These are phyloP conservation scores for Barnettozyma siamensis DNA, from an alignment of 805 yeast species.

Conservation along the genomic window DNA sequence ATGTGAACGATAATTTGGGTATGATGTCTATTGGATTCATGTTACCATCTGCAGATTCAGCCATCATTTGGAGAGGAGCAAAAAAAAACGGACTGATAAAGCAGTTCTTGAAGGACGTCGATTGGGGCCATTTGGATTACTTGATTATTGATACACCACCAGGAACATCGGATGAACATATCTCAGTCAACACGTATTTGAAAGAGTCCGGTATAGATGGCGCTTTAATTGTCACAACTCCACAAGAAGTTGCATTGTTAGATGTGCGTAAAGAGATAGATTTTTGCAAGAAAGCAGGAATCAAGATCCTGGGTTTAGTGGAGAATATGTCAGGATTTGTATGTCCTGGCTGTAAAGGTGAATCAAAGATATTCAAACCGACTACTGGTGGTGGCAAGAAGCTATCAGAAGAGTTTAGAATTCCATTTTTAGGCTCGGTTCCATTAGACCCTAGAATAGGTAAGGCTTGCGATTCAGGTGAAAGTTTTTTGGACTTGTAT, in stretches of 20 bases:
- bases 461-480: slow-evolving; percentile 79
- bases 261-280: slow-evolving; percentile 96
- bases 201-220: slow-evolving; percentile 93
- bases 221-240: slow-evolving; percentile 91
- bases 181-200: slow-evolving; percentile 81
- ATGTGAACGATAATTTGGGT: slow-evolving; percentile 90
- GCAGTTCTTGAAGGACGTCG: slow-evolving; percentile 89
- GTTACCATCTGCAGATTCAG: slow-evolving; percentile 90
- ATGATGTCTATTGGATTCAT: slow-evolving; percentile 93
- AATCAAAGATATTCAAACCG: slow-evolving; percentile 84
- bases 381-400: slow-evolving; percentile 96
- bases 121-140: slow-evolving; percentile 89
- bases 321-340: slow-evolving; percentile 99
- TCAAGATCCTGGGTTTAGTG: slow-evolving; percentile 80
- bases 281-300: slow-evolving; percentile 87
- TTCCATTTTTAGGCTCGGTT: slow-evolving; percentile 84
- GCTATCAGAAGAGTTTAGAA: slow-evolving; percentile 69
- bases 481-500: slow-evolving; percentile 70
- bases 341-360: slow-evolving; percentile 89
- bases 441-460: slow-evolving; percentile 97
- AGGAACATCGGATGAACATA: slow-evolving; percentile 96
- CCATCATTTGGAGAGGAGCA: slow-evolving; percentile 96
- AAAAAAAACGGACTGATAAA: slow-evolving; percentile 91
- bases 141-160: slow-evolving; percentile 96
- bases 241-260: slow-evolving; percentile 92